A percentile compares a stretch with the other conserved stretches of the same genome.
phyloP scores from a whole-genome alignment of 2,329 filamentous ascomycete genomes.

The Amesomyces nigricolor region DNA sequence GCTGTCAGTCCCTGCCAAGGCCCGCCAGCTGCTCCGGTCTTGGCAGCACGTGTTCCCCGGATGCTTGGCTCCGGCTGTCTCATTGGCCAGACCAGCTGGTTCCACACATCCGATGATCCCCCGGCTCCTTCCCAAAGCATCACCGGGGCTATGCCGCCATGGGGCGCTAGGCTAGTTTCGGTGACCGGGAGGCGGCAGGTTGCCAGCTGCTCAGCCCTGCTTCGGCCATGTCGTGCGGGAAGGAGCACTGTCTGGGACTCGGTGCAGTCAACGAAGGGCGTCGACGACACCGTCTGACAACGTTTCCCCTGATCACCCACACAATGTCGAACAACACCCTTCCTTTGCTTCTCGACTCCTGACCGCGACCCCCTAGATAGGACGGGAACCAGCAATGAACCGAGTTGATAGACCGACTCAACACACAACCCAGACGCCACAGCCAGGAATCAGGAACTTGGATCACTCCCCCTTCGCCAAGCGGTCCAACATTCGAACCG shows the following conservation, averaged over 20 bases:
- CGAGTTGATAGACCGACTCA: neutral
- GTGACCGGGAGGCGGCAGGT: conserved; percentile 23
- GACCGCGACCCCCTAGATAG: neutral
- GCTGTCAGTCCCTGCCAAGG: conserved; percentile 9
- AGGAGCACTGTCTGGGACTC: conserved; percentile 3
- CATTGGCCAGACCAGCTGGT: conserved; percentile 9
- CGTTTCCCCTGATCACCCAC: conserved; percentile 1
- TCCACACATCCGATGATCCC: conserved; percentile 5
- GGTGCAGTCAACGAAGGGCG: neutral
- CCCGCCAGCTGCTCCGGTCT: conserved; percentile 3
- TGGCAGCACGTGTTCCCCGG: neutral
- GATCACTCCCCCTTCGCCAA: neutral
- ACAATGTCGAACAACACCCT: neutral
- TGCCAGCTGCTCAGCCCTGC: conserved; percentile 19
- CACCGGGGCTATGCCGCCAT: conserved; percentile 16
- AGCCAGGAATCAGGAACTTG: neutral
- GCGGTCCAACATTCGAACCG: neutral
- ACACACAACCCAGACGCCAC: neutral
- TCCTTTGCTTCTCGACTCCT: neutral
- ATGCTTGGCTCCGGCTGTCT: neutral
- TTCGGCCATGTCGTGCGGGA: neutral
- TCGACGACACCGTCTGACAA: neutral
- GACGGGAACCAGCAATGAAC: conserved; percentile 1
- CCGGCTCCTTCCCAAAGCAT: conserved; percentile 23
- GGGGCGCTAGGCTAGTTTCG: conserved; percentile 20